These are phyloP conservation scores for Laetiporus sulphureus DNA, from an alignment of 1,284 basidiomycete genomes.

Conservation along the genomic window DNA sequence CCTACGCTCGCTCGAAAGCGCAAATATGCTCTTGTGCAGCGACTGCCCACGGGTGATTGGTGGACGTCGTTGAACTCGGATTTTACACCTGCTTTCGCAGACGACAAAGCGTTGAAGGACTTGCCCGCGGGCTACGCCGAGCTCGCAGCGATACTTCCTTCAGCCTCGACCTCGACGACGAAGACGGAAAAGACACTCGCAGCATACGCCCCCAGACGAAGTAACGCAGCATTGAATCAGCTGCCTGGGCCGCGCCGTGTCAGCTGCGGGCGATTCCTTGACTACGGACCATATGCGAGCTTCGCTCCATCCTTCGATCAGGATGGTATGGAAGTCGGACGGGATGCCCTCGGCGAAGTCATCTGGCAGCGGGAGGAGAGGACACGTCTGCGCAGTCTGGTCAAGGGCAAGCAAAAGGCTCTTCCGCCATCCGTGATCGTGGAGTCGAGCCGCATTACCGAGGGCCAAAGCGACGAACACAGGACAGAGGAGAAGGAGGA, in stretches of 20 bases:
- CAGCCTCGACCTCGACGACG: slow-evolving; percentile 37
- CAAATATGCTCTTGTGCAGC: slow-evolving; percentile 72
- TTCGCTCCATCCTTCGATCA: slow-evolving; percentile 76
- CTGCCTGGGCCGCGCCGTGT: slow-evolving; percentile 43
- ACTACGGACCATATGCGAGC: slow-evolving; percentile 67
- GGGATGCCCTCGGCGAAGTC: slow-evolving; percentile 49
- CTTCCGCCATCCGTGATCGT: slow-evolving; percentile 7
- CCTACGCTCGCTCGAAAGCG: slow-evolving; percentile 25
- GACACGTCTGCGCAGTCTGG: slow-evolving; percentile 15
- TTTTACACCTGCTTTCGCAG: slow-evolving; percentile 23
- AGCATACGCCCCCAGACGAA: slow-evolving; percentile 22
- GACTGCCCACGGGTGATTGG: slow-evolving; percentile 65
- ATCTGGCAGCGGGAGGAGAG: slow-evolving; percentile 33
- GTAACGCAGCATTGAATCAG: slow-evolving; percentile 27
- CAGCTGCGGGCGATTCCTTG: slow-evolving; percentile 59
- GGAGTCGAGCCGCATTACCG: slow-evolving; percentile 11
- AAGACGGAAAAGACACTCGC: slow-evolving; percentile 30
- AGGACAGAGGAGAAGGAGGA: slow-evolving; percentile 9
- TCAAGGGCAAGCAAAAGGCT: slow-evolving; percentile 20
- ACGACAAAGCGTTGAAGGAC: slow-evolving; percentile 38
- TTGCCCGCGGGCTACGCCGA: slow-evolving; percentile 63
- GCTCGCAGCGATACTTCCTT: slow-evolving; percentile 63
- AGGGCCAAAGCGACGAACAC: slow-evolving; percentile 2
- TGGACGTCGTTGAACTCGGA: slow-evolving; percentile 70
- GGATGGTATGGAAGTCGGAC: slow-evolving; percentile 59